Evolutionary conservation across 768 basidiomycete species (phyloP).

Genomic region (Neoboletus subvelutipes): DNA sequence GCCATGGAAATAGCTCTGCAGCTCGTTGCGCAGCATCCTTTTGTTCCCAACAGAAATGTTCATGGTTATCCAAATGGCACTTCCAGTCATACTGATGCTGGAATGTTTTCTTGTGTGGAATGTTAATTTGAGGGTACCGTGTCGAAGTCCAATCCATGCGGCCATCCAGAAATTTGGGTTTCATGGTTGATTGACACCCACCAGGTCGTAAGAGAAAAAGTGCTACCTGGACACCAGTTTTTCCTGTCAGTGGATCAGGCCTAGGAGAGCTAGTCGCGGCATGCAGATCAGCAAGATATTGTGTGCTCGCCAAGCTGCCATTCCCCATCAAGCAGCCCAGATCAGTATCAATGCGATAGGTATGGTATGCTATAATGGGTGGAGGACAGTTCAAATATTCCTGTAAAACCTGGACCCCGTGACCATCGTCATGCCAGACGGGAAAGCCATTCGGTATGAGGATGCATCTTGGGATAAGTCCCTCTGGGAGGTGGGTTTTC

Average conservation of each 20-base stretch:
- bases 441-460: background rate
- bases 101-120: too few relatives aligned
- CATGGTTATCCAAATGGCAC: too few relatives aligned
- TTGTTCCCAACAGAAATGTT: too few relatives aligned
- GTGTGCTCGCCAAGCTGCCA: conserved; percentile 18
- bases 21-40: too few relatives aligned
- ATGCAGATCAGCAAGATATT: conserved; percentile 42
- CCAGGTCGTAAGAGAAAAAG: conserved; percentile 27
- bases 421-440: background rate
- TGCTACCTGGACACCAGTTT: conserved; percentile 43
- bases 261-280: conserved; percentile 38
- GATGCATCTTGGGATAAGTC: background rate
- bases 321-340: conserved; percentile 21
- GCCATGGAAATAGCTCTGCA: too few relatives aligned
- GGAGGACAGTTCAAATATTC: too few relatives aligned
- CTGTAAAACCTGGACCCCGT: background rate
- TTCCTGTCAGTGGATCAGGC: conserved; percentile 41
- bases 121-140: too few relatives aligned
- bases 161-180: too few relatives aligned
- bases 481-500: background rate
- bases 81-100: too few relatives aligned
- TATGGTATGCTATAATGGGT: background rate
- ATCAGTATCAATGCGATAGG: background rate
- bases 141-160: too few relatives aligned
- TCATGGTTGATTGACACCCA: conserved; percentile 38